Evolutionary conservation across 441 rosid genomes (phyloP).

Genomic region (California macrophylla): DNA sequence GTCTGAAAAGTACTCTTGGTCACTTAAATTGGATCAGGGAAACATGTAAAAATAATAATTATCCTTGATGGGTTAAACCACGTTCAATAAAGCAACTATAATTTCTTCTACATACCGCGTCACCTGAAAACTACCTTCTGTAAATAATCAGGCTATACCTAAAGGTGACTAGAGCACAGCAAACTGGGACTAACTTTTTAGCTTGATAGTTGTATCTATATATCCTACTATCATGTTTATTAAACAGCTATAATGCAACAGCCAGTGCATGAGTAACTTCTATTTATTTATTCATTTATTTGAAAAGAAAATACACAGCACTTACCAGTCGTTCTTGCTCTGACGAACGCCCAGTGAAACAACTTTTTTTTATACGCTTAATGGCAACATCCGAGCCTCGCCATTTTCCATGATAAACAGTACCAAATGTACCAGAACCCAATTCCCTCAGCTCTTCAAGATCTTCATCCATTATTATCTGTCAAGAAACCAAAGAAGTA

Average conservation of each 20-base stretch:
- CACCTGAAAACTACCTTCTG: neutral
- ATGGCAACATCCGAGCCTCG: conserved; percentile 58
- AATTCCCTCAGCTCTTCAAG: conserved; percentile 52
- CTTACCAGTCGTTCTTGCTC: conserved; percentile 54
- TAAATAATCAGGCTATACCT: neutral
- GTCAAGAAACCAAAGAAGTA: neutral
- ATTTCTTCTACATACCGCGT: neutral
- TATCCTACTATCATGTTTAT: neutral
- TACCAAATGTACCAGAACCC: conserved; percentile 62
- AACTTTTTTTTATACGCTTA: conserved; percentile 47
- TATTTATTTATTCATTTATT: neutral
- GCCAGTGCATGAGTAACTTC: neutral
- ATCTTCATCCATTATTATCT: conserved; percentile 32
- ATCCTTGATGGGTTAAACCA: neutral
- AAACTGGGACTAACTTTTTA: neutral
- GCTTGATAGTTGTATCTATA: neutral
- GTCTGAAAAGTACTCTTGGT: conserved; percentile 26
- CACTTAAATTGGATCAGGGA: neutral
- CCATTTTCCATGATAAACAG: conserved; percentile 74
- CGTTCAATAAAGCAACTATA: neutral
- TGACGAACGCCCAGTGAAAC: conserved; percentile 49
- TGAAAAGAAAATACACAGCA: conserved; percentile 1
- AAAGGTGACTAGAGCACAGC: neutral
- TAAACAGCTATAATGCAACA: neutral
- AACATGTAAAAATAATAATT: neutral